Conservation (phyloP, 805 yeast species). For the Isabelozyma rhagii region DNA sequence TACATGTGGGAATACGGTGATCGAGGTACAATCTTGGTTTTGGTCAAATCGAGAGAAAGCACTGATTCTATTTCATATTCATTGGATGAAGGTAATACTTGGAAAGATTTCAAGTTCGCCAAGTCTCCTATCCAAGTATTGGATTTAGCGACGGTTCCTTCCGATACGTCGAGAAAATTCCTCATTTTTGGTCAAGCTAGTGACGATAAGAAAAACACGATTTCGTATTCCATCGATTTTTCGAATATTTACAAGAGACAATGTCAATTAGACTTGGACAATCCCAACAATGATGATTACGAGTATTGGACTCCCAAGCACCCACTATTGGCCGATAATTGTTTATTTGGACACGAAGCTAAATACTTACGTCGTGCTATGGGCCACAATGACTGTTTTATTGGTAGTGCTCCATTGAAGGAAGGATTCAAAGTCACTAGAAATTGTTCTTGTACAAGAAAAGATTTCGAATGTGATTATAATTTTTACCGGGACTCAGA, state of each 20-base stretch:
- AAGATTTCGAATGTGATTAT: constrained; percentile 92
- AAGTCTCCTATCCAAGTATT: constrained; percentile 52
- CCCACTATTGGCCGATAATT: constrained; percentile 31
- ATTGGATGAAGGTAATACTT: constrained; percentile 73
- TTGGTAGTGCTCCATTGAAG: constrained; percentile 57
- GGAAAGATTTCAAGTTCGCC: constrained; percentile 66
- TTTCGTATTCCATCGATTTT: constrained; percentile 39
- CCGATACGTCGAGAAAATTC: constrained; percentile 83
- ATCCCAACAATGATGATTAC: constrained; percentile 38
- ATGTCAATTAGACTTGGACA: constrained; percentile 41
- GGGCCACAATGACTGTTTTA: constrained; percentile 62
- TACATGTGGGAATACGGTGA: constrained; percentile 97
- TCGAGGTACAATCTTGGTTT: constrained; percentile 80
- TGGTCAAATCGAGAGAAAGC: constrained; percentile 57
- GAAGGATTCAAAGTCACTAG: constrained; percentile 54
- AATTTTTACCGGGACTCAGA: constrained; percentile 68
- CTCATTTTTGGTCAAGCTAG: constrained; percentile 50
- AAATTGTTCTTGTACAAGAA: constrained; percentile 81
- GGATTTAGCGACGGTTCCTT: constrained; percentile 87
- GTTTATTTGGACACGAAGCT: constrained; percentile 44
- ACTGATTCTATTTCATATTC: constrained; percentile 66
- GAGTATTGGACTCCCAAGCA: constrained; percentile 43
- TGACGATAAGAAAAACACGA: constrained; percentile 40
- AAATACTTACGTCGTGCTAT: constrained; percentile 37
- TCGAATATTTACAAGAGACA: constrained; percentile 32